Evolutionary conservation across 2,329 filamentous ascomycete genomes (phyloP), one percentile per base, ranked within the genome.

Genomic region (Ophiocordyceps robertsii): DNA sequence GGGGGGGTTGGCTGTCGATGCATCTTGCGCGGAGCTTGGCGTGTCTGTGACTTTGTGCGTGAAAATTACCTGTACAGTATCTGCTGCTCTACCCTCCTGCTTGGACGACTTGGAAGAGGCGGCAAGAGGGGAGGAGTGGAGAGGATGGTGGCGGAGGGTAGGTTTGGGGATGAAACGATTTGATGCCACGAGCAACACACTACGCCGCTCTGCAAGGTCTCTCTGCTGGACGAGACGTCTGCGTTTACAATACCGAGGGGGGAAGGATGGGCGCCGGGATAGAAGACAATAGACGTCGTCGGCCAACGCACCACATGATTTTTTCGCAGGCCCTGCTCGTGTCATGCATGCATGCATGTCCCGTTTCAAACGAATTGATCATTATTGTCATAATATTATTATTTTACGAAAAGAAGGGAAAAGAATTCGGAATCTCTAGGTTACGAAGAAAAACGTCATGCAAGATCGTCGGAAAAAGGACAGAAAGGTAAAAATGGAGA

Each of bases 141-240:
- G 32, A 35, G 49, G 54, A 50, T 47, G 44, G 50, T 53, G 43
- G 32, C 24, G 24, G 38, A 38, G 19, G 46, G 40, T 27, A 44
- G 31, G 39, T 40, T 33, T 24, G 46, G 51, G 46, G 46, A 50
- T 51, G 46, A 44, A 50, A 48, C 46, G 50, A 47, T 42, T 48
- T 53, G 50, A 52, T 42, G 52, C 38, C 51, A 53, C 48, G 48
- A 27, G 24, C 24, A 27, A 44, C 47, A 46, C 42, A 48, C 42
- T 54, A 53, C 53, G 57, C 58, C 58, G 56, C 58, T 61, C 58
- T 59, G 50, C 48, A 53, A 44, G 42, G 53, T 50, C 49, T 52
- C 49, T 52, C 44, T 37, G 40, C 36, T 37, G 43, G 46, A 44
- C 31, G 43, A 44, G 43, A 50, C 49, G 44, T 52, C 49, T 56